phyloP scores from a whole-genome alignment of 345 rosid species.

The Corchorus capsularis region DNA sequence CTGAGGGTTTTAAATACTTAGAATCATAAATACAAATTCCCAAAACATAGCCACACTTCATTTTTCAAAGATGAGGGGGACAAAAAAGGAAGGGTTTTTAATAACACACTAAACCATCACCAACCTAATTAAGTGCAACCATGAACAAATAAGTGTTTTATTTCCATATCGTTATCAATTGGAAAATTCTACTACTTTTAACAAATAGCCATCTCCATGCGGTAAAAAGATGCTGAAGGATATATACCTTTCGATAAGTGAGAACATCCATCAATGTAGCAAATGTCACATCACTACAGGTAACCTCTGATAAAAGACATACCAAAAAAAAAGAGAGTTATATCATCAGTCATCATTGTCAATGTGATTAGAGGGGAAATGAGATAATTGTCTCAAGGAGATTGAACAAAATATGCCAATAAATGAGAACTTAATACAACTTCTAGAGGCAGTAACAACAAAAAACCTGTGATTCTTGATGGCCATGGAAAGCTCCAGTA shows the following conservation, averaged over 20 bases:
- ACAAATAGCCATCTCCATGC: neutral
- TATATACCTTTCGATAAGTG: constrained; percentile 58
- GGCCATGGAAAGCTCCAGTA: constrained; percentile 67
- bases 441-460: constrained; percentile 6
- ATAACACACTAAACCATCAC: neutral
- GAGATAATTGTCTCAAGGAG: neutral
- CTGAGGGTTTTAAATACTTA: neutral
- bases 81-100: neutral
- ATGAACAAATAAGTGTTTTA: neutral
- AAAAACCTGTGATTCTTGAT: constrained; percentile 66
- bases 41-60: neutral
- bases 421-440: neutral
- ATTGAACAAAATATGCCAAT: constrained; percentile 1
- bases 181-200: neutral
- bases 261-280: constrained; percentile 74
- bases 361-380: neutral
- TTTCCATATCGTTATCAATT: neutral
- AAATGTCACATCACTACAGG: constrained; percentile 45
- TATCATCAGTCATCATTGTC: constrained; percentile 9
- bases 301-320: constrained; percentile 52
- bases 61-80: neutral
- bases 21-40: neutral
- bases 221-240: neutral
- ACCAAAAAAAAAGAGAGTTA: neutral
- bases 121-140: neutral